Conservation (phyloP, 75 land plant genomes). For the Adiantum capillusveneris region DNA sequence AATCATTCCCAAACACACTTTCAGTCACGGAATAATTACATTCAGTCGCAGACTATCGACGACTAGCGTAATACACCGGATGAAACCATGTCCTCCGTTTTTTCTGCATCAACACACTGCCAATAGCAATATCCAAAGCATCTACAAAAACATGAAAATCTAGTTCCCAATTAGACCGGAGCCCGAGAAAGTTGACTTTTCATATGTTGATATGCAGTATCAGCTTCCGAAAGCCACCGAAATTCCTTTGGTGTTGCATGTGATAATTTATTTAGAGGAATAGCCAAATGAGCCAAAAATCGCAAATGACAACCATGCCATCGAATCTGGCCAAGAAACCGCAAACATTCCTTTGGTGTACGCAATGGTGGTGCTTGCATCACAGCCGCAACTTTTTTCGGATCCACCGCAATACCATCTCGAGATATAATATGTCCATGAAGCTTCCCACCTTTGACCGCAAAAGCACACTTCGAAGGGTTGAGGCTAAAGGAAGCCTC, state of each 20-base stretch:
- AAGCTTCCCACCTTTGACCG: background rate
- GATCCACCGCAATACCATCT: background rate
- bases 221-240: background rate
- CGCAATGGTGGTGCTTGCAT: background rate
- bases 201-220: background rate
- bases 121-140: background rate
- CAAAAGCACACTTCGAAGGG: background rate
- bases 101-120: background rate
- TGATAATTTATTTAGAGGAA: slow-evolving; percentile 1
- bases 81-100: background rate
- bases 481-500: background rate
- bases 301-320: background rate
- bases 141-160: background rate
- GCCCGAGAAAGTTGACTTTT: background rate
- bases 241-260: background rate
- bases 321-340: background rate
- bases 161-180: background rate
- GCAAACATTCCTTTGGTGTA: background rate
- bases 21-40: too few relatives aligned
- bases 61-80: background rate
- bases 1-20: too few relatives aligned
- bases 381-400: background rate
- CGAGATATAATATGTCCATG: background rate
- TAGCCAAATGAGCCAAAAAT: background rate
- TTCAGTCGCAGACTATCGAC: too few relatives aligned